These are phyloP conservation scores for Aegilops bicornis DNA, from an alignment of 176 grass and related monocot species.

Conservation along the genomic window DNA sequence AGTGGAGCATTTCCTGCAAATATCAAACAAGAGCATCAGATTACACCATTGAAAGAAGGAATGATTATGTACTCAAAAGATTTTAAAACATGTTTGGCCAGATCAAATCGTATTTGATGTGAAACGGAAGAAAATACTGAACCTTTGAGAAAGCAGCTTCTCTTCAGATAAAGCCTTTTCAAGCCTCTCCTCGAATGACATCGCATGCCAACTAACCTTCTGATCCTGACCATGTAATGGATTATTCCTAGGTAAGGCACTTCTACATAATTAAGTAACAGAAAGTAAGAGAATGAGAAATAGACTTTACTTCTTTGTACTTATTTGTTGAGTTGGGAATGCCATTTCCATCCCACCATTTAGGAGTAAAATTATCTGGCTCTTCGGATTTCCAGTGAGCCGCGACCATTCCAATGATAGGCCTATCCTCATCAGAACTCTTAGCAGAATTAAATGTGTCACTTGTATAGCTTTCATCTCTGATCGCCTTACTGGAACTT, in stretches of 20 bases:
- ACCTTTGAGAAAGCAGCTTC: slow-evolving; percentile 72
- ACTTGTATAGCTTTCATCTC: slow-evolving; percentile 39
- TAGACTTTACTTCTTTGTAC: slow-evolving; percentile 84
- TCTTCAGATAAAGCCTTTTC: slow-evolving; percentile 95
- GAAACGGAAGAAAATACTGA: slow-evolving; percentile 11
- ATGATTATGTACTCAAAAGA: not conserved
- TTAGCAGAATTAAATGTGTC: slow-evolving; percentile 53
- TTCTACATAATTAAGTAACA: not conserved
- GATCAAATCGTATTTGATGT: slow-evolving; percentile 1
- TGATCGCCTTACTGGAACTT: slow-evolving; percentile 36
- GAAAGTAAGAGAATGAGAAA: slow-evolving; percentile 24
- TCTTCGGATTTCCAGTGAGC: slow-evolving; percentile 80
- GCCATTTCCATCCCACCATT: slow-evolving; percentile 89
- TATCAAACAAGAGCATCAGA: not conserved
- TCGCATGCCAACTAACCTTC: slow-evolving; percentile 83
- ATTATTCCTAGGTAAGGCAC: slow-evolving; percentile 21
- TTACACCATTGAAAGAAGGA: not conserved
- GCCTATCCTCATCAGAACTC: slow-evolving; percentile 62
- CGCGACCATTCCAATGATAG: slow-evolving; percentile 93
- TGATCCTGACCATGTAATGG: slow-evolving; percentile 64
- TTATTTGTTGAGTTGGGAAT: slow-evolving; percentile 99
- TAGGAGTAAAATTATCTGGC: slow-evolving; percentile 31
- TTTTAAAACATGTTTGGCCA: not conserved
- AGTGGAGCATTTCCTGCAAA: slow-evolving; percentile 54
- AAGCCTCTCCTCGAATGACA: slow-evolving; percentile 89